Conservation (phyloP, 2,329 filamentous ascomycete genomes). For the Ascochyta rabiei region DNA sequence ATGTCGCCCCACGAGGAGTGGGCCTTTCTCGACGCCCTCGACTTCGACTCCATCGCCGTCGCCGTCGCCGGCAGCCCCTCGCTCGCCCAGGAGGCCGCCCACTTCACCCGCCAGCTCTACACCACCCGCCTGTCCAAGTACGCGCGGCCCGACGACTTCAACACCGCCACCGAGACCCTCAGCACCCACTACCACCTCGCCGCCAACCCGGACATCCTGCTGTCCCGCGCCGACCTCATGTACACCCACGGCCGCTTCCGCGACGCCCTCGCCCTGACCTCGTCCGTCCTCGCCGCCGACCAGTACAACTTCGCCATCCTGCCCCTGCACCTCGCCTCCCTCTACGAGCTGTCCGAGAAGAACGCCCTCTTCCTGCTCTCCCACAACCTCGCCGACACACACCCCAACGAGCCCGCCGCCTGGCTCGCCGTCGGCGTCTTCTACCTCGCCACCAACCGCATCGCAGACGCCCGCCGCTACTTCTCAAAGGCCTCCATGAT, state of each 20-base stretch:
- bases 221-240: constrained; percentile 86
- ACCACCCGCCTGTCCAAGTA: constrained; percentile 96
- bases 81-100: constrained; percentile 80
- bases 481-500: constrained; percentile 98
- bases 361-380: constrained; percentile 90
- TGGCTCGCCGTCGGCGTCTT: constrained; percentile 96
- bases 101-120: constrained; percentile 96
- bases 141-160: constrained; percentile 81
- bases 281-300: constrained; percentile 79
- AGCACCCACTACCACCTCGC: constrained; percentile 91
- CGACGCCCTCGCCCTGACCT: constrained; percentile 83
- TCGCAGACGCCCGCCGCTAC: constrained; percentile 91
- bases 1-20: constrained; percentile 90
- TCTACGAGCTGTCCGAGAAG: constrained; percentile 85
- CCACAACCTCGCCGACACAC: constrained; percentile 89
- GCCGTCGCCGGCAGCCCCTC: constrained; percentile 68
- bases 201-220: constrained; percentile 85
- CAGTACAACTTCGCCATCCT: constrained; percentile 89
- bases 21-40: constrained; percentile 82
- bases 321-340: constrained; percentile 86
- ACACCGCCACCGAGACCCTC: constrained; percentile 84
- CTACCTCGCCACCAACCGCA: constrained; percentile 86
- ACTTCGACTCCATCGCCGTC: constrained; percentile 85
- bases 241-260: constrained; percentile 95
- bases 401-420: constrained; percentile 87